Evolutionary conservation across 225 moss, liverwort and hornwort genomes (phyloP).

Genomic region (Physcomitrium patens): DNA sequence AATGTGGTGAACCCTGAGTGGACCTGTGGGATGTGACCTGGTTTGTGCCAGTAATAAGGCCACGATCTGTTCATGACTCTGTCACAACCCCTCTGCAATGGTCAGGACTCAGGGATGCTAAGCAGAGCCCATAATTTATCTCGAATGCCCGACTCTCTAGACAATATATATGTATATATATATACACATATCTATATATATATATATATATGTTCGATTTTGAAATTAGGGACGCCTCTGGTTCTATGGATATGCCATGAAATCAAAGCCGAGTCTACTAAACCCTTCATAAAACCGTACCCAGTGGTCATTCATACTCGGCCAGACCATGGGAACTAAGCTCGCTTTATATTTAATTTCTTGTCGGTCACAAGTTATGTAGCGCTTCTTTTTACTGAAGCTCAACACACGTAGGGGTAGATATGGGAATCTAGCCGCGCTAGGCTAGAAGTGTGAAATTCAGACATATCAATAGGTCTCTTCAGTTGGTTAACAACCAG

Average conservation of each 20-base stretch:
- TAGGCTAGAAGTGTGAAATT: neutral
- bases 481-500: too few relatives aligned
- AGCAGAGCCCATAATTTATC: too few relatives aligned
- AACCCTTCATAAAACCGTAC: constrained; percentile 26
- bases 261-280: neutral
- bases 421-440: constrained; percentile 27
- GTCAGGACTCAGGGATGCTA: too few relatives aligned
- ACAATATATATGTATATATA: too few relatives aligned
- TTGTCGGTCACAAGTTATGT: neutral
- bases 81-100: too few relatives aligned
- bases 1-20: too few relatives aligned
- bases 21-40: too few relatives aligned
- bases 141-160: too few relatives aligned
- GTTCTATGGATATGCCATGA: constrained; percentile 3
- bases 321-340: neutral
- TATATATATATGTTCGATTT: too few relatives aligned
- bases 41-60: too few relatives aligned
- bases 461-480: neutral
- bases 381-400: neutral
- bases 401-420: neutral
- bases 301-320: constrained; percentile 26
- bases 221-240: neutral
- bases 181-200: too few relatives aligned
- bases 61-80: too few relatives aligned
- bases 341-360: neutral